A percentile compares a stretch with the other conserved stretches of the same genome.
Conservation (phyloP, 2,329 filamentous ascomycete species). For the Fusarium piperis region DNA sequence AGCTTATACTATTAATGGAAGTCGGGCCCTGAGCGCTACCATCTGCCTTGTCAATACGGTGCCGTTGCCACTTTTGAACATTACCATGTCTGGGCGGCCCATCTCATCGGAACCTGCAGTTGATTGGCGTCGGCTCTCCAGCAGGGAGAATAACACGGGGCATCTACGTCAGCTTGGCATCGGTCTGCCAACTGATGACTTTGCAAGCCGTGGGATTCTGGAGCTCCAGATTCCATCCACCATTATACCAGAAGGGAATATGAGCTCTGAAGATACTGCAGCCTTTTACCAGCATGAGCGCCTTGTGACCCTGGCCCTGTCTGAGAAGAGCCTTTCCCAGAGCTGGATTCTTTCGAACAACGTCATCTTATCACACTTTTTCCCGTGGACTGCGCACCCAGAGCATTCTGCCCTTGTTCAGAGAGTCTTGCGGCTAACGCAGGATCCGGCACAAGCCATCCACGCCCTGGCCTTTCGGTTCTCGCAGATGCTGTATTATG, state of each 20-base stretch:
- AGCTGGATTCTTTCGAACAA: background rate
- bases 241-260: background rate
- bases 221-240: background rate
- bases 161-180: background rate
- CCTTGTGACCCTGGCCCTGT: background rate
- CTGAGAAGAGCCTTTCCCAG: background rate
- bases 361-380: background rate
- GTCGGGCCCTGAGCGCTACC: background rate
- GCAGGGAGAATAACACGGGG: background rate
- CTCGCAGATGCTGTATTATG: constrained; percentile 15
- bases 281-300: background rate
- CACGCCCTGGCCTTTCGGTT: constrained; percentile 5
- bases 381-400: background rate
- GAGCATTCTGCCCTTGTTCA: constrained; percentile 14
- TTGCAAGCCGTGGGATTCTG: background rate
- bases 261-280: background rate
- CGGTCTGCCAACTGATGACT: background rate
- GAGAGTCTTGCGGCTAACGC: constrained; percentile 4
- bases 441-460: constrained; percentile 7
- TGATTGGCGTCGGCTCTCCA: background rate
- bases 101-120: background rate
- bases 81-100: background rate
- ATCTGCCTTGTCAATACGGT: background rate
- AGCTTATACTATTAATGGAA: background rate
- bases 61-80: background rate